Evolutionary conservation across 306 rosid genomes (phyloP), one percentile per base, ranked within the genome.

Genomic region (Argentina anserina): DNA sequence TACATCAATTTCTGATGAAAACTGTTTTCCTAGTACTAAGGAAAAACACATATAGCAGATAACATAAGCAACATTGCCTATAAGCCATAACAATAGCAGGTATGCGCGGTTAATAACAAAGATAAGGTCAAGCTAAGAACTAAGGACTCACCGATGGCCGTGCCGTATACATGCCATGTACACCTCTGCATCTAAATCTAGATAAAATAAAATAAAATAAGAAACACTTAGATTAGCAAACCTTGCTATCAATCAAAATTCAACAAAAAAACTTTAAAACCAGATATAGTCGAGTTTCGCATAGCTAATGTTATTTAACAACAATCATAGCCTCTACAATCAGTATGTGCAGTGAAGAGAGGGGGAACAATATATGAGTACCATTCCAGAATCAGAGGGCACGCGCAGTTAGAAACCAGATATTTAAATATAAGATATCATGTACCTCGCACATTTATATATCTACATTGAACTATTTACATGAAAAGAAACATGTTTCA

Each of bases 111-210:
- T 36, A 31, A 71, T 36, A 13, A 70, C 65, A 75, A 26, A 46
- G 33, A 37, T 76, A 23, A 36, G 42, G 26, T 34, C 67, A 49
- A 18, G 60, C 42, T 33, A 40, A 34, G 5, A 49, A 69, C 62
- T 1, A 23, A 49, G 71, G 73, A 79, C 87, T 85, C 75, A 89
- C 98, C 91, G 85, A 26, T 83, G 86, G 28, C 98, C 96, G 34
- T 88, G 85, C 78, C 79, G 84, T 75, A 93, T 76, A 84, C 98
- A 91, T 34, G 98, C 92, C 98, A 93, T 93, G 87, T 89, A 86
- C 75, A 93, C 90, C 98, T n/a, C n/a, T 93, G 83, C 81, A 80
- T 47, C 73, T 49, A 73, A 70, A 75, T 69, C 53, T 34, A 70
- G n/a, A n/a, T n/a, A n/a, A n/a, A n/a, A n/a, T n/a, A n/a, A n/a